phyloP scores from a whole-genome alignment of 2,329 filamentous ascomycete genomes.

The Zopfia rhizophila region DNA sequence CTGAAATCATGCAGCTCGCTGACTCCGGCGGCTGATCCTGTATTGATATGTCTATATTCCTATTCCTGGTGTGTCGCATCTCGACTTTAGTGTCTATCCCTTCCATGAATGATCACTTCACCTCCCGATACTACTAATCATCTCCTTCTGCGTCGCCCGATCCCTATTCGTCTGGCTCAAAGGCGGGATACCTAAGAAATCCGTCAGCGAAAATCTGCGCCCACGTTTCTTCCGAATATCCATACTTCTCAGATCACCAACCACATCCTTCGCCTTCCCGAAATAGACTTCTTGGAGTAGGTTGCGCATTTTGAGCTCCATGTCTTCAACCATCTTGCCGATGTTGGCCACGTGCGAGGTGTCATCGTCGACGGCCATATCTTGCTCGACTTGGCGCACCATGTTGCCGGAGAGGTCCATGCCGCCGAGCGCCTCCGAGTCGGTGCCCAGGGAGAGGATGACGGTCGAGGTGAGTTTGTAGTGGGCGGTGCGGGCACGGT shows the following conservation, averaged over 20 bases:
- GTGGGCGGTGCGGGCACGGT: slow-evolving; percentile 89
- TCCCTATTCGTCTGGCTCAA: slow-evolving; percentile 87
- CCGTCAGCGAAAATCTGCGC: slow-evolving; percentile 28
- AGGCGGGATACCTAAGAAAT: slow-evolving; percentile 69
- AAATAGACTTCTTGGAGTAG: slow-evolving; percentile 99
- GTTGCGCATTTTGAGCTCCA: slow-evolving; percentile 99
- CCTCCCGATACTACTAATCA: slow-evolving; percentile 71
- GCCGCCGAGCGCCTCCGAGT: slow-evolving; percentile 75
- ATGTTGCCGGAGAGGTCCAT: slow-evolving; percentile 97
- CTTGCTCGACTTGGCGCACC: slow-evolving; percentile 94
- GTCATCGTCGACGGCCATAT: slow-evolving; percentile 89
- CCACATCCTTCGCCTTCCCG: slow-evolving; percentile 98
- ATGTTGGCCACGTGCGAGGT: slow-evolving; percentile 96
- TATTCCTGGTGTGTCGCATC: too few species aligned
- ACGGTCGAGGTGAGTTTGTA: slow-evolving; percentile 99
- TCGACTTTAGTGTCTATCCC: too few species aligned
- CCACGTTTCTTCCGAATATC: slow-evolving; percentile 14
- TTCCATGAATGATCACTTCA: slow-evolving; percentile 30
- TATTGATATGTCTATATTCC: too few species aligned
- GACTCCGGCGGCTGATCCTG: too few species aligned
- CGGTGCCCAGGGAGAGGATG: slow-evolving; percentile 84
- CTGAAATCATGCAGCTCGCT: too few species aligned
- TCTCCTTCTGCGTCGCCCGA: slow-evolving; percentile 84
- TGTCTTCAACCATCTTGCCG: slow-evolving; percentile 91
- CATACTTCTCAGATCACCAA: slow-evolving; percentile 89